phyloP scores from a whole-genome alignment of 306 rosid species.

The Glycine tomentella region DNA sequence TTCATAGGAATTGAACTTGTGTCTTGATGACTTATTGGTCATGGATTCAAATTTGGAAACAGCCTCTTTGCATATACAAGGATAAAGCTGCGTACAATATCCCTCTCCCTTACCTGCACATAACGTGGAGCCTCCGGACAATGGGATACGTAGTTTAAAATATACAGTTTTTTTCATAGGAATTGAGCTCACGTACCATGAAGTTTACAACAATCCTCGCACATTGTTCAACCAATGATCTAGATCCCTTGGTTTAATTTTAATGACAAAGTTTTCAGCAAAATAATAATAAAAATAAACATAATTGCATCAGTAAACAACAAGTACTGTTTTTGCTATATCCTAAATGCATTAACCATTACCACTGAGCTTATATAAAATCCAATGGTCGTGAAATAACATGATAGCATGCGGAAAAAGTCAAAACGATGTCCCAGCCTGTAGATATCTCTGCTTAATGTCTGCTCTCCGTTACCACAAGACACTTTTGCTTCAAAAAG shows the following conservation, averaged over 20 bases:
- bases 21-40: too few relatives aligned
- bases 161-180: too few relatives aligned
- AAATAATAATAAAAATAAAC: slow-evolving; percentile 2
- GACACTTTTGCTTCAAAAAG: slow-evolving; percentile 98
- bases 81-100: too few relatives aligned
- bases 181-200: too few relatives aligned
- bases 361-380: slow-evolving; percentile 90
- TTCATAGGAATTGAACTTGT: too few relatives aligned
- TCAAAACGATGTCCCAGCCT: slow-evolving; percentile 96
- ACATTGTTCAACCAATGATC: too few relatives aligned
- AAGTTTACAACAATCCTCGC: too few relatives aligned
- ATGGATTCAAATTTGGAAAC: too few relatives aligned
- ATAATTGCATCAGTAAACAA: slow-evolving; percentile 12
- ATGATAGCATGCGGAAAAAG: slow-evolving; percentile 97
- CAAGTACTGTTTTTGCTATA: slow-evolving; percentile 12
- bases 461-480: slow-evolving; percentile 97
- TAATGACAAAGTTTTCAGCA: slow-evolving; percentile 13
- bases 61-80: too few relatives aligned
- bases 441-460: slow-evolving; percentile 88
- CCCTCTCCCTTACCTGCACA: too few relatives aligned
- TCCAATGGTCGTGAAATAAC: slow-evolving; percentile 87
- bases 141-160: too few relatives aligned
- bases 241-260: not conserved
- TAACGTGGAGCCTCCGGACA: too few relatives aligned
- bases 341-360: slow-evolving; percentile 45